Evolutionary conservation across 2,329 filamentous ascomycete genomes (phyloP).

Genomic region (Epicoccum sorghinum): DNA sequence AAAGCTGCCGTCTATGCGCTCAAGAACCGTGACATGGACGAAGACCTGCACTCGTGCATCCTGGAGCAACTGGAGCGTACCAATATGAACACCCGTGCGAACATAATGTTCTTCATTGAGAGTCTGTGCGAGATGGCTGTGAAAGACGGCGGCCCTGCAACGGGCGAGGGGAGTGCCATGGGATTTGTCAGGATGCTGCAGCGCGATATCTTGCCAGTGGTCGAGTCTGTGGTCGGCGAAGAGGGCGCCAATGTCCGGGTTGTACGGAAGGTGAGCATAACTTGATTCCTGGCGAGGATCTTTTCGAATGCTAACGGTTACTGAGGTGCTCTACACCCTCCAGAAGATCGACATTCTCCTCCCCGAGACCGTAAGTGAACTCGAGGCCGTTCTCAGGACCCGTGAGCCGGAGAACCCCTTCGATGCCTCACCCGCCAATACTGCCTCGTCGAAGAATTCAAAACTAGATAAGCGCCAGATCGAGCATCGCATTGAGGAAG

Average conservation of each 20-base stretch:
- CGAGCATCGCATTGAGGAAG: slow-evolving; percentile 95
- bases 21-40: slow-evolving; percentile 91
- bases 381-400: slow-evolving; percentile 82
- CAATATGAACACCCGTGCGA: slow-evolving; percentile 95
- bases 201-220: slow-evolving; percentile 86
- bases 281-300: not conserved
- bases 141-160: slow-evolving; percentile 75
- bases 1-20: slow-evolving; percentile 95
- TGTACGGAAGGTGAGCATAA: slow-evolving; percentile 70
- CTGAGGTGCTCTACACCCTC: slow-evolving; percentile 70
- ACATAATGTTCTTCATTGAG: slow-evolving; percentile 99
- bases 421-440: slow-evolving; percentile 16
- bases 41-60: slow-evolving; percentile 97
- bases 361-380: slow-evolving; percentile 75
- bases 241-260: slow-evolving; percentile 92
- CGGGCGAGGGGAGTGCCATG: slow-evolving; percentile 68
- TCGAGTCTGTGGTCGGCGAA: slow-evolving; percentile 91
- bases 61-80: slow-evolving; percentile 93
- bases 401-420: slow-evolving; percentile 62
- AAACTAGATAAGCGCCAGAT: slow-evolving; percentile 82
- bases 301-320: not conserved
- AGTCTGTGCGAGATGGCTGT: slow-evolving; percentile 87
- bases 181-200: slow-evolving; percentile 95
- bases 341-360: slow-evolving; percentile 74
- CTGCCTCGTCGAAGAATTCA: slow-evolving; percentile 11